Percentiles rank a stretch among this genome's conserved stretches.
Evolutionary conservation across 441 rosid genomes (phyloP).

Genomic region (Bocquillonia castaneifolia): DNA sequence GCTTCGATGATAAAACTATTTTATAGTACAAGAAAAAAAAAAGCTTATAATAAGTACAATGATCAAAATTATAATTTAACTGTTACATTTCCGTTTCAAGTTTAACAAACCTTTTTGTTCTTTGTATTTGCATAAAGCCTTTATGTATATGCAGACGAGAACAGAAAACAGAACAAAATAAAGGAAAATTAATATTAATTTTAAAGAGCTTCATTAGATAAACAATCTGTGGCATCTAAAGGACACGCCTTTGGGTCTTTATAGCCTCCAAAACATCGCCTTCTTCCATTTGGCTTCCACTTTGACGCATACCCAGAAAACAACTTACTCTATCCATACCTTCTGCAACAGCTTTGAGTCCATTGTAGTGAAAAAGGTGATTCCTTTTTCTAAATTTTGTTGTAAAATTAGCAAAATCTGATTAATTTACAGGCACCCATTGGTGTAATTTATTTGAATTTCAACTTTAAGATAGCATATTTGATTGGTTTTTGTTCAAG

Average conservation of each 20-base stretch:
- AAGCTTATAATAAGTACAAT: too few relatives aligned
- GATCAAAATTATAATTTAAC: too few relatives aligned
- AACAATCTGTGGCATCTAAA: constrained; percentile 39
- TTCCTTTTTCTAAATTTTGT: constrained; percentile 2
- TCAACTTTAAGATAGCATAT: constrained; percentile 8
- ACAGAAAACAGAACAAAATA: background rate
- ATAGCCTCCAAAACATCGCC: constrained; percentile 1
- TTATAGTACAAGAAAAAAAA: too few relatives aligned
- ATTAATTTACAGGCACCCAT: constrained; percentile 21
- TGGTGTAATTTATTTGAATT: constrained; percentile 20
- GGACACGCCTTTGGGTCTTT: constrained; percentile 10
- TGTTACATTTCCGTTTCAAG: too few relatives aligned
- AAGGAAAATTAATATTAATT: too few relatives aligned
- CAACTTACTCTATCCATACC: background rate
- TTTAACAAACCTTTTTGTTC: too few relatives aligned
- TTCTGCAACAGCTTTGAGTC: constrained; percentile 4
- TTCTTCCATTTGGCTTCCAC: background rate
- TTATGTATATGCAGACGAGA: background rate
- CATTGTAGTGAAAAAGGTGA: constrained; percentile 21
- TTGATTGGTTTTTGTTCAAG: background rate
- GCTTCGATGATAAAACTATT: too few relatives aligned
- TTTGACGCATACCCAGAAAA: constrained; percentile 5
- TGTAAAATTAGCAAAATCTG: background rate
- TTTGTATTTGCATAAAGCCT: too few relatives aligned
- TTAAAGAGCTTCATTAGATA: constrained; percentile 32